A percentile compares a stretch with the other conserved stretches of the same genome.
Evolutionary conservation across 1,284 basidiomycete genomes (phyloP).

Genomic region (Neotropicomus parvogracilis): DNA sequence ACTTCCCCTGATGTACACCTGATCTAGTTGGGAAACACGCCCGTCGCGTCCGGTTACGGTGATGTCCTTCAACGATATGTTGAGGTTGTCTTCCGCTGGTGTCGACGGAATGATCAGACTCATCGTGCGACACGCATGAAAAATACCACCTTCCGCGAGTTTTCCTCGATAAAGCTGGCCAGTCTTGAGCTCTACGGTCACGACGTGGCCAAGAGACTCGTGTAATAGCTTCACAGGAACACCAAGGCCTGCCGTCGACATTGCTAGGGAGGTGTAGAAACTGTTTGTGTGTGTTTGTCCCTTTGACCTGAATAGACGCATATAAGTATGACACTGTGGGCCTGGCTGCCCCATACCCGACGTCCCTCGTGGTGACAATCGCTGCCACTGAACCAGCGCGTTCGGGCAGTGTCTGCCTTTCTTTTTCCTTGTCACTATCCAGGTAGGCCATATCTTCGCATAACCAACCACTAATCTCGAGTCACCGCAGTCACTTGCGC

Average conservation of each 20-base stretch:
- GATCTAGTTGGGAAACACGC: slow-evolving; percentile 97
- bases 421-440: neutral
- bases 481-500: neutral
- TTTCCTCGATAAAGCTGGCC: slow-evolving; percentile 97
- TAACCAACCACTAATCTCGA: neutral
- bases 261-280: slow-evolving; percentile 9
- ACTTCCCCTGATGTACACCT: slow-evolving; percentile 97
- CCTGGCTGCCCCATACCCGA: neutral
- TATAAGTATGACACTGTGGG: neutral
- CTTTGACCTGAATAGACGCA: neutral
- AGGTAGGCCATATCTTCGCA: neutral
- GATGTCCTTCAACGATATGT: slow-evolving; percentile 95
- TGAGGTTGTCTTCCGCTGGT: slow-evolving; percentile 96
- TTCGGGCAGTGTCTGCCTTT: neutral
- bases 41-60: slow-evolving; percentile 98
- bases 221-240: slow-evolving; percentile 92
- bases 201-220: slow-evolving; percentile 92
- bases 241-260: slow-evolving; percentile 59
- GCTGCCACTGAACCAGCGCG: neutral
- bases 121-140: slow-evolving; percentile 10
- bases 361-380: neutral
- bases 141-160: slow-evolving; percentile 79
- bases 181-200: slow-evolving; percentile 97
- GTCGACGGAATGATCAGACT: slow-evolving; percentile 21
- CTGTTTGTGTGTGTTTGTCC: slow-evolving; percentile 28